Evolutionary conservation across 2,329 filamentous ascomycete genomes (phyloP).

Genomic region (Neurospora sp.): DNA sequence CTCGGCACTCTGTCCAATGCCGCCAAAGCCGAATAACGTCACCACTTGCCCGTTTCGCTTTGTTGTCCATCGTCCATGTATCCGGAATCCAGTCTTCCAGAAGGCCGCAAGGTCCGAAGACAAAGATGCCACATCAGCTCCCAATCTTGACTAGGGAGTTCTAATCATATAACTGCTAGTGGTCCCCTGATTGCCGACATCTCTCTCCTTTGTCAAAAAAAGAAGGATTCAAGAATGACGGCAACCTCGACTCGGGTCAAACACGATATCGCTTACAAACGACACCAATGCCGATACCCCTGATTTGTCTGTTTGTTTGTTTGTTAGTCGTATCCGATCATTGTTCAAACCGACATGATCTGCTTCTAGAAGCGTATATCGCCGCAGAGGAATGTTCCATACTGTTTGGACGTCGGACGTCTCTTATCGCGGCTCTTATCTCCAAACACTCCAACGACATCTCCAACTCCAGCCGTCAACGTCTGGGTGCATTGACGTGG

Average conservation of each 20-base stretch:
- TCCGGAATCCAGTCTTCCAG: not conserved
- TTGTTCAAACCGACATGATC: not conserved
- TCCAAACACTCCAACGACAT: not conserved
- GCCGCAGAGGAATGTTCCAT: not conserved
- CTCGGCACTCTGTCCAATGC: not conserved
- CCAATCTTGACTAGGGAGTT: not conserved
- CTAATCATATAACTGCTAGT: not conserved
- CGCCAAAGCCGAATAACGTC: not conserved
- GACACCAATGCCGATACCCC: not conserved
- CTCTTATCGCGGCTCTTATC: not conserved
- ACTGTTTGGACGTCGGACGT: not conserved
- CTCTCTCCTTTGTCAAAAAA: not conserved
- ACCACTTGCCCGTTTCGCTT: not conserved
- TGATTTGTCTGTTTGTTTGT: not conserved
- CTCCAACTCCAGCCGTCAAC: not conserved
- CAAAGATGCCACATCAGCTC: not conserved
- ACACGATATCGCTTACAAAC: not conserved
- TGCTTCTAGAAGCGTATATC: not conserved
- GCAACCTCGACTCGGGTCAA: not conserved
- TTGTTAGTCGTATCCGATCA: not conserved
- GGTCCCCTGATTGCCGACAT: not conserved
- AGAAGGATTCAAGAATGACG: not conserved
- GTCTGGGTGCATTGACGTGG: not conserved
- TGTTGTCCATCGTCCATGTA: not conserved
- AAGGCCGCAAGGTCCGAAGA: not conserved